Percentiles rank a stretch among this genome's conserved stretches.
These are phyloP conservation scores for Gentiana dahurica DNA, from an alignment of 257 asterid species.

Conservation along the genomic window DNA sequence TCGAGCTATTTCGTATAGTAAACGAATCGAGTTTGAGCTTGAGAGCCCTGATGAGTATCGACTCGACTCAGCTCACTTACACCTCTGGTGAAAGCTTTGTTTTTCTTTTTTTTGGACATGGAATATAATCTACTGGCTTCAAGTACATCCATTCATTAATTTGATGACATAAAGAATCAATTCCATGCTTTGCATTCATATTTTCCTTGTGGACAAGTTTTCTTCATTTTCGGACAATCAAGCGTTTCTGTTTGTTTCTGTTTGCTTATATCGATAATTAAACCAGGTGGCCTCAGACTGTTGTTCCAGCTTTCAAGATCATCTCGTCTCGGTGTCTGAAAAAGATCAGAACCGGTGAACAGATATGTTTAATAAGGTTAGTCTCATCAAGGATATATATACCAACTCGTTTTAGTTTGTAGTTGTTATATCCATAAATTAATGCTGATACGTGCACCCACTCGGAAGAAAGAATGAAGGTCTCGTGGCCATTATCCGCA, in stretches of 20 bases:
- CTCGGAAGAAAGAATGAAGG: slow-evolving; percentile 92
- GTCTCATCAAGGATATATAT: slow-evolving; percentile 6
- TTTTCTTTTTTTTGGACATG: too few species aligned
- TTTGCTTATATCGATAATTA: slow-evolving; percentile 5
- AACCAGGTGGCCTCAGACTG: slow-evolving; percentile 87
- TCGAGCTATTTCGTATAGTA: too few species aligned
- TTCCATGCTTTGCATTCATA: not conserved
- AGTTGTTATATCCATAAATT: slow-evolving; percentile 5
- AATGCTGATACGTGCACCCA: slow-evolving; percentile 26
- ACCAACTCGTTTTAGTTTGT: not conserved
- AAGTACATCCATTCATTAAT: not conserved
- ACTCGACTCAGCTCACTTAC: too few species aligned
- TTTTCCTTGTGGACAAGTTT: not conserved
- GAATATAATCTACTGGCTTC: too few species aligned
- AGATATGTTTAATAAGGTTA: slow-evolving; percentile 78
- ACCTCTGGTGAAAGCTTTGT: too few species aligned
- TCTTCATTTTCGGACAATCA: slow-evolving; percentile 5
- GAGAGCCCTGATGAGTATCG: too few species aligned
- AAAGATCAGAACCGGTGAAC: slow-evolving; percentile 61
- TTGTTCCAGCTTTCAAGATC: slow-evolving; percentile 62
- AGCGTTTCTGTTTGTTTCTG: not conserved
- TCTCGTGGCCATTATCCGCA: slow-evolving; percentile 84
- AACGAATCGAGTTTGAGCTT: too few species aligned
- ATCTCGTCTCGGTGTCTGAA: slow-evolving; percentile 44
- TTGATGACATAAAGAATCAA: too few species aligned